Percentiles rank a stretch among this genome's conserved stretches.
These are phyloP conservation scores for Mimosa pudica DNA, from an alignment of 306 rosid genomes.

Conservation along the genomic window DNA sequence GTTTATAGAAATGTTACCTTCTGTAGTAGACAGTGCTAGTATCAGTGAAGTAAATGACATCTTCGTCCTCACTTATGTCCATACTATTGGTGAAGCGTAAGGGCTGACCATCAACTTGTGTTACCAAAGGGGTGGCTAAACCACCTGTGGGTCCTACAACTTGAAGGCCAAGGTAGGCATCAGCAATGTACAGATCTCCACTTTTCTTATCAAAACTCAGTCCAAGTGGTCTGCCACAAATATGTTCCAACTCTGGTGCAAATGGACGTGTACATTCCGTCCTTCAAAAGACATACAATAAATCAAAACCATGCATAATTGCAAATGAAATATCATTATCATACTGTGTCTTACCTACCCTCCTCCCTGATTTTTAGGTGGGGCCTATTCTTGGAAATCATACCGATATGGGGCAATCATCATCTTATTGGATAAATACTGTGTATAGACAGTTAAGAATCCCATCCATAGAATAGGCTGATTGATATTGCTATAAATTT, in stretches of 20 bases:
- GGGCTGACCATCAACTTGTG: constrained; percentile 74
- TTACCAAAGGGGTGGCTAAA: constrained; percentile 64
- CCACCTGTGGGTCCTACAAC: constrained; percentile 87
- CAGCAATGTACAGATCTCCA: constrained; percentile 86
- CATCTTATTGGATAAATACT: too few species aligned
- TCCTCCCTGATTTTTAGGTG: too few species aligned
- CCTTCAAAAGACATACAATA: constrained; percentile 46
- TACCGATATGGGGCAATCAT: too few species aligned
- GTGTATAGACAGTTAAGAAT: too few species aligned
- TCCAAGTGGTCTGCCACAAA: constrained; percentile 93
- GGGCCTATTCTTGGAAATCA: too few species aligned
- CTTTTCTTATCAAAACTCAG: constrained; percentile 70
- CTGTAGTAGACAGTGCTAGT: constrained; percentile 66
- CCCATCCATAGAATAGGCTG: too few species aligned
- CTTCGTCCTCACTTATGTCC: constrained; percentile 73
- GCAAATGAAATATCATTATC: too few species aligned
- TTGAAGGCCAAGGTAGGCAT: constrained; percentile 86
- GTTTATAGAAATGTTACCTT: constrained; percentile 53
- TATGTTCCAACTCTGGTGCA: constrained; percentile 85
- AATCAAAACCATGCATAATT: neutral
- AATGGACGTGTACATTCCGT: constrained; percentile 66
- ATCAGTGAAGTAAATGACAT: constrained; percentile 78
- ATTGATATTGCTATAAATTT: too few species aligned
- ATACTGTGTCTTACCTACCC: too few species aligned
- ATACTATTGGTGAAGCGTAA: constrained; percentile 79